phyloP scores from a whole-genome alignment of 108 stramenopile genomes.

The Conticribra weissflogii region DNA sequence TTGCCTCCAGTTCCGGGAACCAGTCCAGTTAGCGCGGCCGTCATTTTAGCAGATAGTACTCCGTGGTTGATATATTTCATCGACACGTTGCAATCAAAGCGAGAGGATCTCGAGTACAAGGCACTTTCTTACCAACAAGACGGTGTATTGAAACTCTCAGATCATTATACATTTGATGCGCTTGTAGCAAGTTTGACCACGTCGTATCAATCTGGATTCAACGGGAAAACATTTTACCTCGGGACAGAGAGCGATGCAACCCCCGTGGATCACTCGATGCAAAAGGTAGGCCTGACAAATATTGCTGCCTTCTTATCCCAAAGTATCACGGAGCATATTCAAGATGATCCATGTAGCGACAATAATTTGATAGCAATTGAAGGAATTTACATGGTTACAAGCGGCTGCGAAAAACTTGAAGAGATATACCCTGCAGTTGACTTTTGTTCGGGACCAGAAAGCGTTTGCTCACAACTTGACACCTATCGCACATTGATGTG shows the following conservation, averaged over 20 bases:
- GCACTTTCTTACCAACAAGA: constrained; percentile 6
- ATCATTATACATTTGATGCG: constrained; percentile 14
- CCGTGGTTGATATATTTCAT: too few relatives aligned
- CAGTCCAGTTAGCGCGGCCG: too few relatives aligned
- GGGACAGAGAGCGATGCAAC: constrained; percentile 6
- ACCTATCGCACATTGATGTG: neutral
- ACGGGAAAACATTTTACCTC: constrained; percentile 21
- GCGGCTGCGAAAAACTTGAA: constrained; percentile 25
- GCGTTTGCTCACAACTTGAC: neutral
- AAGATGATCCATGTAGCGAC: constrained; percentile 26
- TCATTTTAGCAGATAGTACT: too few relatives aligned
- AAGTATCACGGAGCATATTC: constrained; percentile 13
- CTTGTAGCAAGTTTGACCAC: constrained; percentile 12
- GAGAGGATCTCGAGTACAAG: constrained; percentile 1
- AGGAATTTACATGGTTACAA: constrained; percentile 7
- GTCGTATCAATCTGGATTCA: neutral
- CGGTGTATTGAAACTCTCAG: neutral
- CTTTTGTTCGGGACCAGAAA: neutral
- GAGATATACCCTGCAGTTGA: neutral
- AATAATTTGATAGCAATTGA: constrained; percentile 1
- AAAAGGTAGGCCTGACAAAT: constrained; percentile 13
- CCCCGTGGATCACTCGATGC: neutral
- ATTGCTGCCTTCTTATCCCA: constrained; percentile 21
- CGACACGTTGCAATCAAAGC: neutral
- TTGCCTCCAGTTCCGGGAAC: constrained; percentile 2